These are phyloP conservation scores for Ophiostoma montium DNA, from an alignment of 2,329 filamentous ascomycete species.

Conservation along the genomic window DNA sequence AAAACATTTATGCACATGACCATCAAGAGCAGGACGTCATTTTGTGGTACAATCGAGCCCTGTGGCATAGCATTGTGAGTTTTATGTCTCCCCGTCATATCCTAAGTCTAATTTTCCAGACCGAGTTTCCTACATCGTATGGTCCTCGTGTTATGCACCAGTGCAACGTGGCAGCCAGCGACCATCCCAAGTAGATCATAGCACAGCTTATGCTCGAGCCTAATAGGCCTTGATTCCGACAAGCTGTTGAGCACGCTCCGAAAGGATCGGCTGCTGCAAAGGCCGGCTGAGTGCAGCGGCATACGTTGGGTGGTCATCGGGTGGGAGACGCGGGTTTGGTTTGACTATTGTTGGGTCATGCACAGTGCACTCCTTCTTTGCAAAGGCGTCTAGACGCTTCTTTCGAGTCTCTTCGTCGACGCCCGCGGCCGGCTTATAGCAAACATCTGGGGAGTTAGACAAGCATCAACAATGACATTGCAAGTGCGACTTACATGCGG, in stretches of 20 bases:
- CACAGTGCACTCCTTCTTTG: neutral
- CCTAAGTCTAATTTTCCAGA: constrained; percentile 5
- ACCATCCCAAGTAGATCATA: constrained; percentile 10
- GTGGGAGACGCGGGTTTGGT: neutral
- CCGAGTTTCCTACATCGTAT: constrained; percentile 24
- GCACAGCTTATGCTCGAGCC: too few relatives aligned
- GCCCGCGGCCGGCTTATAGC: neutral
- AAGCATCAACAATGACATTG: too few relatives aligned
- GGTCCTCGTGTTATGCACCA: constrained; percentile 26
- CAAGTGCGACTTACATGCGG: neutral
- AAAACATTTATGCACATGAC: constrained; percentile 23
- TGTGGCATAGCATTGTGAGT: constrained; percentile 26
- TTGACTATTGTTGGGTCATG: neutral
- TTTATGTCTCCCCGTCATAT: too few relatives aligned
- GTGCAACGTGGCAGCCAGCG: constrained; percentile 20
- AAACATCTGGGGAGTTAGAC: neutral
- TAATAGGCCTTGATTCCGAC: neutral
- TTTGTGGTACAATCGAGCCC: constrained; percentile 24
- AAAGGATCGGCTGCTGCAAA: neutral
- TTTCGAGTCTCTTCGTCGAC: neutral
- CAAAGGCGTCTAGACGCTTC: neutral
- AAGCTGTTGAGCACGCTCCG: neutral
- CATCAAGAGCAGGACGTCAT: constrained; percentile 25
- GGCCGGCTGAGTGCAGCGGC: neutral
- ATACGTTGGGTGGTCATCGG: neutral